Percentiles rank a stretch among this genome's conserved stretches.
These are phyloP conservation scores for Teratosphaeriaceae sp. DNA, from an alignment of 2,329 filamentous ascomycete genomes.

Conservation along the genomic window DNA sequence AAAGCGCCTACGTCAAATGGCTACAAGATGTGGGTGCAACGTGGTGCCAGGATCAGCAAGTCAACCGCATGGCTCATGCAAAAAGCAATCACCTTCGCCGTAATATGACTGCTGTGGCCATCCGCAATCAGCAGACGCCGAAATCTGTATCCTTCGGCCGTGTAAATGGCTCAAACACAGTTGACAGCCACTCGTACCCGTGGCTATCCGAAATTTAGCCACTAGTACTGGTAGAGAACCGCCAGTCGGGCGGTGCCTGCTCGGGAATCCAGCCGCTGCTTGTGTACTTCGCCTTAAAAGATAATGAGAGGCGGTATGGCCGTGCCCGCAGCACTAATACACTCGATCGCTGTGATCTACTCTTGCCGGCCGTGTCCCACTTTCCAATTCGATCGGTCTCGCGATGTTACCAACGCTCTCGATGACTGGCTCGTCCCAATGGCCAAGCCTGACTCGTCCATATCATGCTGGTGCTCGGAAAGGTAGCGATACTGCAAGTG, in stretches of 20 bases:
- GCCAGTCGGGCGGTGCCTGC: neutral
- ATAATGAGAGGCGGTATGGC: conserved; percentile 7
- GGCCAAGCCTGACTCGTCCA: conserved; percentile 1
- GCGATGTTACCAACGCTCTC: conserved; percentile 7
- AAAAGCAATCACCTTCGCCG: conserved; percentile 5
- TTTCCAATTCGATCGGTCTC: conserved; percentile 7
- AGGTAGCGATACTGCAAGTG: conserved; percentile 2
- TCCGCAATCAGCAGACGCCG: conserved; percentile 5
- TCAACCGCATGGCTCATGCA: conserved; percentile 9
- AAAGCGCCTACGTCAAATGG: conserved; percentile 10
- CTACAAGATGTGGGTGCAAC: conserved; percentile 9
- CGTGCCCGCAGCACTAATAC: conserved; percentile 5
- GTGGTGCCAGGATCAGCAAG: conserved; percentile 10
- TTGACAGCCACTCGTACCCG: conserved; percentile 2
- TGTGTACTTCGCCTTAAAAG: conserved; percentile 1
- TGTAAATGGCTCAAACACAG: neutral
- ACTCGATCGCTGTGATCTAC: conserved; percentile 12
- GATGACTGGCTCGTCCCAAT: conserved; percentile 3
- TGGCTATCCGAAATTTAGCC: conserved; percentile 1
- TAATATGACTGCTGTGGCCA: conserved; percentile 11
- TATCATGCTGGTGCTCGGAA: neutral
- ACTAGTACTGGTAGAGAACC: conserved; percentile 1
- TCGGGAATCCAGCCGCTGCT: neutral
- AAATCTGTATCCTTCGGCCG: neutral
- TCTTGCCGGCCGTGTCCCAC: conserved; percentile 2